Percentiles rank a stretch among this genome's conserved stretches.
These are phyloP conservation scores for Spizellomyces punctatus DNA, from an alignment of 192 early-diverging fungal species.

Conservation along the genomic window DNA sequence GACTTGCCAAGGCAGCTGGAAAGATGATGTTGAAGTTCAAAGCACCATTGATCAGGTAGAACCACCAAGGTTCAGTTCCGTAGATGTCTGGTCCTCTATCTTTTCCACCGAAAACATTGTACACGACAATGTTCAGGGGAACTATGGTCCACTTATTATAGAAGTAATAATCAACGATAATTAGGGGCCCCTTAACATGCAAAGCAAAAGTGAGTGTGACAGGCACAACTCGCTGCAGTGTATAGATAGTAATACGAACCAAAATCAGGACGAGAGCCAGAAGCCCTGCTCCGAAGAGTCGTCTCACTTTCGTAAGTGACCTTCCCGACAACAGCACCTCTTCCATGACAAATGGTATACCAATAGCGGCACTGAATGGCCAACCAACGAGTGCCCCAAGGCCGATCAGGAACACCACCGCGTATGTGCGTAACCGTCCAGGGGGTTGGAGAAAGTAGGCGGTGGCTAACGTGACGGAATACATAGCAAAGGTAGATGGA, in stretches of 20 bases:
- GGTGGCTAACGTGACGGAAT: constrained; percentile 72
- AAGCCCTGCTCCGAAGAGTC: constrained; percentile 45
- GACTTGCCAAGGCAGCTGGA: constrained; percentile 64
- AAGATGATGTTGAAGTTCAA: constrained; percentile 91
- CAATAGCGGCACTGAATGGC: constrained; percentile 81
- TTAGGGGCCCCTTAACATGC: constrained; percentile 56
- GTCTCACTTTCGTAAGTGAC: constrained; percentile 26
- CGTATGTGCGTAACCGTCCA: constrained; percentile 52
- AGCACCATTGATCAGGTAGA: constrained; percentile 86
- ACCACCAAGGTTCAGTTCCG: constrained; percentile 92
- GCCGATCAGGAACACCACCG: constrained; percentile 63
- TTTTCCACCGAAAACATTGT: constrained; percentile 84
- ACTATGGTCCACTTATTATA: constrained; percentile 74
- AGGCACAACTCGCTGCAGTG: constrained; percentile 1
- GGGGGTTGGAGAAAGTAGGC: constrained; percentile 66
- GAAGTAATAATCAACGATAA: constrained; percentile 73
- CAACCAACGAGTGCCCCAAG: constrained; percentile 74
- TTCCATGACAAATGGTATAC: constrained; percentile 76
- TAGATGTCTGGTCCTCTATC: constrained; percentile 74
- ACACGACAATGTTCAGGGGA: constrained; percentile 85
- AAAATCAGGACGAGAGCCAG: constrained; percentile 30
- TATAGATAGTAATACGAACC: constrained; percentile 7
- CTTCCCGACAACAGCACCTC: constrained; percentile 57
- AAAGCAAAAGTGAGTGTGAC: constrained; percentile 18
- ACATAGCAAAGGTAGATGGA: constrained; percentile 95